Conservation (phyloP, 176 grass and related monocot species). For the Zizania latifolia region DNA sequence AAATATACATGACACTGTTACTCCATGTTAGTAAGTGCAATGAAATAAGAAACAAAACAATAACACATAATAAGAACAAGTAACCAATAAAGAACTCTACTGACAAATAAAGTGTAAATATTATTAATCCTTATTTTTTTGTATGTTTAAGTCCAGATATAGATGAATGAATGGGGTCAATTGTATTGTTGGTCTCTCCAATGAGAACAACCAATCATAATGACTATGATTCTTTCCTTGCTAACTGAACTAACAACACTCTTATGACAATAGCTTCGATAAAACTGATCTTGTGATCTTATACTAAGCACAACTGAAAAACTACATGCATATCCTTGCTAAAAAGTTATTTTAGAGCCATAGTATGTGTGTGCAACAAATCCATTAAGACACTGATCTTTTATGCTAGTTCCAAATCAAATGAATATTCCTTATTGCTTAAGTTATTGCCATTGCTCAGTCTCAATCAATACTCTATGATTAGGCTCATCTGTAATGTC, state of each 20-base stretch:
- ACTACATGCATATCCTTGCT: neutral
- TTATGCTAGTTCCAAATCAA: neutral
- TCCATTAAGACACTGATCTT: neutral
- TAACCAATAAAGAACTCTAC: neutral
- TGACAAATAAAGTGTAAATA: neutral
- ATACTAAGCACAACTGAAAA: neutral
- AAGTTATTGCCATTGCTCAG: neutral
- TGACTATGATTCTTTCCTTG: too few relatives aligned
- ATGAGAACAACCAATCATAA: too few relatives aligned
- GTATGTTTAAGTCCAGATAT: neutral
- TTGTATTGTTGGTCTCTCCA: too few relatives aligned
- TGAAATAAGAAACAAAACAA: neutral
- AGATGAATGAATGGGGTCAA: too few relatives aligned
- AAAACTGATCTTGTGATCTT: neutral
- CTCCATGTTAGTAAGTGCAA: neutral
- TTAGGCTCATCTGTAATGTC: neutral
- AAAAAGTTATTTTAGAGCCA: neutral
- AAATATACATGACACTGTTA: slow-evolving; percentile 19
- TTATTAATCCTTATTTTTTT: neutral
- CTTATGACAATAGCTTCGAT: neutral
- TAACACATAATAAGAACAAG: neutral
- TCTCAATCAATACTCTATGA: neutral
- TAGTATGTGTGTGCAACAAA: slow-evolving; percentile 4
- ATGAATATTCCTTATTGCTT: neutral
- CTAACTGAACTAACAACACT: neutral